phyloP scores from a whole-genome alignment of 257 asterid genomes.

The Scutellaria galericulata region DNA sequence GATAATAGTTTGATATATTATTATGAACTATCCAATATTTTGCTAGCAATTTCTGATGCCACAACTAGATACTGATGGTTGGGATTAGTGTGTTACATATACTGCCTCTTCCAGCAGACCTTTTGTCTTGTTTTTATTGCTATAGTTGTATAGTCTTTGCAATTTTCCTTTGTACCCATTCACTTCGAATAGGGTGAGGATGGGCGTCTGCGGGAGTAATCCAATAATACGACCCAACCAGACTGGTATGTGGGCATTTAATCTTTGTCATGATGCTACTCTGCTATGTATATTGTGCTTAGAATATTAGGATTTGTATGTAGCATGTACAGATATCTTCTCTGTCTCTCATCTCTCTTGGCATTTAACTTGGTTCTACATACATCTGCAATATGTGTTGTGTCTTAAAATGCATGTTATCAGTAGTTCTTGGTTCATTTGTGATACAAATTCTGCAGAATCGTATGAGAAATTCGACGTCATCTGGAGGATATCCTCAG shows the following conservation, averaged over 20 bases:
- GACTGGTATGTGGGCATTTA: slow-evolving; percentile 83
- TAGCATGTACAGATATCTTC: slow-evolving; percentile 15
- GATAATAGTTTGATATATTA: not conserved
- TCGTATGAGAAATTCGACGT: slow-evolving; percentile 70
- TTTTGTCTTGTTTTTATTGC: slow-evolving; percentile 34
- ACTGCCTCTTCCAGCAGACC: slow-evolving; percentile 33
- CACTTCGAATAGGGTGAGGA: slow-evolving; percentile 78
- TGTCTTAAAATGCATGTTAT: slow-evolving; percentile 15
- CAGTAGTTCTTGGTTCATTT: slow-evolving; percentile 55
- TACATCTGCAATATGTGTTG: too few relatives aligned
- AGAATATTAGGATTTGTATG: slow-evolving; percentile 12
- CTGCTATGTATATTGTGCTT: slow-evolving; percentile 41
- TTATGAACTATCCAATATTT: not conserved
- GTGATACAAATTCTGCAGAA: slow-evolving; percentile 72
- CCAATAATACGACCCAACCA: slow-evolving; percentile 62
- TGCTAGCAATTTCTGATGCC: slow-evolving; percentile 16
- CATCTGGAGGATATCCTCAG: slow-evolving; percentile 79
- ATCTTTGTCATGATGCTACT: slow-evolving; percentile 54
- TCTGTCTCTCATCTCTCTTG: slow-evolving; percentile 15
- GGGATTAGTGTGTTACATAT: slow-evolving; percentile 23
- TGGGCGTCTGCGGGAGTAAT: slow-evolving; percentile 81
- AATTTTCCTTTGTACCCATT: slow-evolving; percentile 58
- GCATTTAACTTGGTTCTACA: slow-evolving; percentile 19
- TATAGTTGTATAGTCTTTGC: slow-evolving; percentile 50
- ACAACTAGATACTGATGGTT: not conserved